A percentile compares a stretch with the other conserved stretches of the same genome.
Conservation (phyloP, 345 rosid genomes). For the Excoecaria cochinchinensis region DNA sequence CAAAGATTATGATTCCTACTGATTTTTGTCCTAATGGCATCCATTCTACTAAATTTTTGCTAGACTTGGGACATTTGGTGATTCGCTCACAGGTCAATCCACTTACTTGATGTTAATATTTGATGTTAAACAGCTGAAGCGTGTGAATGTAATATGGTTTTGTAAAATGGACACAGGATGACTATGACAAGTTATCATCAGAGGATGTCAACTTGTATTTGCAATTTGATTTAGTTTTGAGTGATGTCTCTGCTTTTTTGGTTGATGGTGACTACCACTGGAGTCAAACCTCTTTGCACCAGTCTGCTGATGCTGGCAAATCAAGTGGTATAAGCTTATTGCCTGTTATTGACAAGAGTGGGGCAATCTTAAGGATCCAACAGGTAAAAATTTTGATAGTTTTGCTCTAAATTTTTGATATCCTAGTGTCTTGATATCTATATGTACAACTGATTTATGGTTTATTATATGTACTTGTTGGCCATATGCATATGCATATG, state of each 20-base stretch:
- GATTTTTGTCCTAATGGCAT: conserved; percentile 68
- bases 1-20: conserved; percentile 96
- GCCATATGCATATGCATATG: conserved; percentile 5
- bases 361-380: conserved; percentile 76
- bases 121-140: conserved; percentile 2
- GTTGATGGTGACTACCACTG: conserved; percentile 92
- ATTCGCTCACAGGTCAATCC: conserved; percentile 76
- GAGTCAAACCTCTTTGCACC: conserved; percentile 45
- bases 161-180: conserved; percentile 60
- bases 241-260: conserved; percentile 89
- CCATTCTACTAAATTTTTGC: conserved; percentile 81
- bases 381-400: conserved; percentile 54
- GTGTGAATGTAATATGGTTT: conserved; percentile 4
- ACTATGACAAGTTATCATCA: conserved; percentile 43
- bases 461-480: background rate
- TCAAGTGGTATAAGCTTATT: conserved; percentile 47
- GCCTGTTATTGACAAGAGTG: conserved; percentile 93
- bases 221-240: conserved; percentile 88
- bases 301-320: conserved; percentile 30
- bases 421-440: conserved; percentile 1
- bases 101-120: conserved; percentile 11
- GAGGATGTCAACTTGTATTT: conserved; percentile 70
- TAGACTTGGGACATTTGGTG: conserved; percentile 92
- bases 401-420: conserved; percentile 9
- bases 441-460: background rate